phyloP scores from a whole-genome alignment of 2,329 filamentous ascomycete species.

The Arthrobotrys megalospora region DNA sequence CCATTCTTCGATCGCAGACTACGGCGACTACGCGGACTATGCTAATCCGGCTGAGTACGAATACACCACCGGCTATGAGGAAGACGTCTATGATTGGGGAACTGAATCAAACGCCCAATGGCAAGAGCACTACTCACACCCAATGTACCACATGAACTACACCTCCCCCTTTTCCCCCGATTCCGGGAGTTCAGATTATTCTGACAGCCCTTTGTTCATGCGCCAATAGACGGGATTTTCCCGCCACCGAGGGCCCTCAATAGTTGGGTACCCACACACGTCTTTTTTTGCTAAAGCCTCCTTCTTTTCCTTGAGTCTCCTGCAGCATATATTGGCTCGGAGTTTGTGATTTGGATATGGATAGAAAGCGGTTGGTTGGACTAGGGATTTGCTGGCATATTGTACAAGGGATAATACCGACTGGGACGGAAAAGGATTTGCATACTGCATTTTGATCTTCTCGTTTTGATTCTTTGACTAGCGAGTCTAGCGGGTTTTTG shows the following conservation, averaged over 20 bases:
- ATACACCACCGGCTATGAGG: constrained; percentile 55
- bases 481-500: constrained; percentile 52
- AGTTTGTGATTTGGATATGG: constrained; percentile 43
- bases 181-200: constrained; percentile 60
- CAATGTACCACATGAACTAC: constrained; percentile 57
- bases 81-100: constrained; percentile 55
- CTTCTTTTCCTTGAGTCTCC: constrained; percentile 44
- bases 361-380: constrained; percentile 32
- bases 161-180: constrained; percentile 56
- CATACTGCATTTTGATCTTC: constrained; percentile 52
- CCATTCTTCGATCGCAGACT: constrained; percentile 50
- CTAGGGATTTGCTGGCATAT: constrained; percentile 43
- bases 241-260: constrained; percentile 29
- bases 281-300: constrained; percentile 26
- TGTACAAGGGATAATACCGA: constrained; percentile 35
- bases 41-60: constrained; percentile 33
- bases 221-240: constrained; percentile 52
- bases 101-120: constrained; percentile 48
- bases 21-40: constrained; percentile 49
- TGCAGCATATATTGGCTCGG: constrained; percentile 57
- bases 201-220: constrained; percentile 50
- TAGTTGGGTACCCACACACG: constrained; percentile 30
- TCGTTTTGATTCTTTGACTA: constrained; percentile 39
- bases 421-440: constrained; percentile 54
- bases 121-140: constrained; percentile 57